Evolutionary conservation across 108 stramenopile species (phyloP), one percentile per base, ranked within the genome.

Genomic region (Pseudonitzschia multistriata): DNA sequence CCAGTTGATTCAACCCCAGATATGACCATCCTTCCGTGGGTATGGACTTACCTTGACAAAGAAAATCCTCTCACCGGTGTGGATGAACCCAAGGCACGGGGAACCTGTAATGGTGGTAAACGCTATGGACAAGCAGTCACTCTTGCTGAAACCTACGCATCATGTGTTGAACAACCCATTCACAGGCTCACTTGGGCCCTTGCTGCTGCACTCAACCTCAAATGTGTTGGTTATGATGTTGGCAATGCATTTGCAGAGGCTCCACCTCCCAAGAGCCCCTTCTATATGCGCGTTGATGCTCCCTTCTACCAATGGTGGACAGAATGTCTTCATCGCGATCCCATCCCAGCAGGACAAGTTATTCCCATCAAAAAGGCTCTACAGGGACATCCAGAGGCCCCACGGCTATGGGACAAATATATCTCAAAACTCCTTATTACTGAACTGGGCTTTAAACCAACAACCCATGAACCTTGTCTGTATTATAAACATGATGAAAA

Each of bases 191-290:
- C 74, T 29, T 80, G 49, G 35, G 77, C 83, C 0, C 5, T 71
- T 15, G 36, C 80, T 11, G 74, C 80, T 24, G 49, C 34, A 1
- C 31, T 70, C 6, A 68, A 68, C 56, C 22, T 34, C 7, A 19
- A 40, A 4, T 39, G 74, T 33, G 63, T 47, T 64, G 72, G 56
- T 11, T 57, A 67, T 14, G 84, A 85, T 71, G 78, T 78, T 29
- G 49, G 47, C 1, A 73, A 83, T 69, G 82, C 78, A 3, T 79
- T 74, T 47, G 75, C 70, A 24, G 40, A 82, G 17, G 31, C 70
- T 3, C 78, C 74, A 14, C 55, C 73, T 3, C 83, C 79, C 0
- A 22, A 53, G 54, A 31, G 36, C 34, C 76, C 62, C n/a, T 54
- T 56, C 31, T 83, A 59, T 52, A 56, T 83, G 35, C 14, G 30